Evolutionary conservation across 108 stramenopile species (phyloP), one percentile per base, ranked within the genome.

Genomic region (Pseudonitzschia multiseries): DNA sequence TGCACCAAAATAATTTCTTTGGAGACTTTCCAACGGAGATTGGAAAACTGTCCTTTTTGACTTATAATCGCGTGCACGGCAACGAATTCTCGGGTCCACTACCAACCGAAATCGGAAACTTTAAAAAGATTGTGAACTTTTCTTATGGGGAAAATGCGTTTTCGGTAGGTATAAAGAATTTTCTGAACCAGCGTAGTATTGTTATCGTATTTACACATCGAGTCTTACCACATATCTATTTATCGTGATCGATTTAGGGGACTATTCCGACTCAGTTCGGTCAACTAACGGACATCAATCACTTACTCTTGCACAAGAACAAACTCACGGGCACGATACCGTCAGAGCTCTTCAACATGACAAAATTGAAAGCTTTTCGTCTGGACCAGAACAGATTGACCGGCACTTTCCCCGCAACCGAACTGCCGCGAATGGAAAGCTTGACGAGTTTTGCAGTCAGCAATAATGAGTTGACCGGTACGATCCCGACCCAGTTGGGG

Each of bases 1-100:
- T 87, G 60, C 68, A 72, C 4, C 61, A 73, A 29, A 92, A 92
- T 76, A 53, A 68, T 52, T 59, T 92, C 29, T 69, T 73, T 5
- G 87, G 89, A 17, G 82, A 82, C 3, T 62, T 92, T 48, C 89
- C 89, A 26, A 69, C 68, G 22, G 82, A 85, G 57, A 48, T 90
- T 10, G 85, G 83, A 59, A 52, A 63, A 17, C 26, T 87, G 2
- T 57, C 61, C 8, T 40, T 86, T 51, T 48, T 75, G 40, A 54
- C 41, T 64, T 65, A 61, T 59, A 54, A 31, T 24, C 57, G 46
- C 40, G 8, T 82, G 2, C 63, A 57, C 31, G 41, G 59, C 4
- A 81, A 82, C 43, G 59, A 67, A 56, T 41, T 82, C 14, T 24
- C 46, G 24, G 73, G 77, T 18, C 32, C 43, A 3, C 17, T 82